Evolutionary conservation across 1,139 yeast genomes (phyloP).

Genomic region (Arxiozyma telluris): DNA sequence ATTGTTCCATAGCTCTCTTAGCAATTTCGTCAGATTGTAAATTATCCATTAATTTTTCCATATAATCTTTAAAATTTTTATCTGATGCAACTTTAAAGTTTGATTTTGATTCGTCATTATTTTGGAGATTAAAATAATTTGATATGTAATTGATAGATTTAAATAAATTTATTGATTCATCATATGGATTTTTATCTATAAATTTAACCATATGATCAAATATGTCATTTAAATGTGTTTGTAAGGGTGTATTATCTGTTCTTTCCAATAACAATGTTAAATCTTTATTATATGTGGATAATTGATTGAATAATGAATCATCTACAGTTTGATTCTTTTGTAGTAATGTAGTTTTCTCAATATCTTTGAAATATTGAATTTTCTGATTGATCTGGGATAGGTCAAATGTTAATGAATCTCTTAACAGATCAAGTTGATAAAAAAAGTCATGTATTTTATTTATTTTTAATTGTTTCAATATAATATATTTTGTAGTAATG

Average conservation of each 20-base stretch:
- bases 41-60: conserved; percentile 61
- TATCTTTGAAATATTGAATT: conserved; percentile 21
- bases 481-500: conserved; percentile 11
- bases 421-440: neutral
- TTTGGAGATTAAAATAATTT: conserved; percentile 52
- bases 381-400: conserved; percentile 9
- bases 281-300: conserved; percentile 4
- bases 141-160: conserved; percentile 58
- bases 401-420: neutral
- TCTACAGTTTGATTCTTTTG: neutral
- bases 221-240: conserved; percentile 17
- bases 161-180: conserved; percentile 29
- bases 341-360: conserved; percentile 10
- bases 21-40: conserved; percentile 83
- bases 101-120: conserved; percentile 16
- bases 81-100: conserved; percentile 26
- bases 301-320: neutral
- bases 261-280: conserved; percentile 9
- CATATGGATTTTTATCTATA: conserved; percentile 21
- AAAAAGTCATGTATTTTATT: neutral
- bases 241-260: conserved; percentile 21
- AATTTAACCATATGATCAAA: conserved; percentile 17
- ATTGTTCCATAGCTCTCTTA: conserved; percentile 61
- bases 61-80: conserved; percentile 62
- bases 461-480: conserved; percentile 13